These are phyloP conservation scores for Sechiopsis laciniata DNA, from an alignment of 306 rosid genomes.

Conservation along the genomic window DNA sequence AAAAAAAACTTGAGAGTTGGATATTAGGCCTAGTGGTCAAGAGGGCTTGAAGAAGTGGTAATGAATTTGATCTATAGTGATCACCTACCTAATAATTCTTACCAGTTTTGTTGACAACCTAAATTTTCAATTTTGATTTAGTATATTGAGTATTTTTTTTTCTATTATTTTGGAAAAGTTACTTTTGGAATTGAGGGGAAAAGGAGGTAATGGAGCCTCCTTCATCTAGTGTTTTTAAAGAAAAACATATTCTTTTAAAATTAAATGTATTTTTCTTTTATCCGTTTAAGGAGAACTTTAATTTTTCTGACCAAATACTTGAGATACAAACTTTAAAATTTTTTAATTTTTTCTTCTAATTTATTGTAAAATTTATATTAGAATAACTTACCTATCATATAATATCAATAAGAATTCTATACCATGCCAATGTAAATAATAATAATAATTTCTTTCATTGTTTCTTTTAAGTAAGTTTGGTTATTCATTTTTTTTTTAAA, in stretches of 20 bases:
- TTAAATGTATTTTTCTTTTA: background rate
- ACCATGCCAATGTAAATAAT: background rate
- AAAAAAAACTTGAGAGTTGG: background rate
- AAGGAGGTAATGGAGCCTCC: background rate
- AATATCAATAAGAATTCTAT: background rate
- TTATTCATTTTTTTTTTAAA: too few species aligned
- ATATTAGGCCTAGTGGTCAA: too few species aligned
- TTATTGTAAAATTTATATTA: background rate
- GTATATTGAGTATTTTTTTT: background rate
- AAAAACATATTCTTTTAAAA: background rate
- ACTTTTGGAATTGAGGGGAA: background rate
- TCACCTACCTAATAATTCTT: too few species aligned
- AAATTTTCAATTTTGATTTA: background rate
- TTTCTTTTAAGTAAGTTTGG: too few species aligned
- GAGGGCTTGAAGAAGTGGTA: too few species aligned
- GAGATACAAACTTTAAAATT: background rate
- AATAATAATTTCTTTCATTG: background rate
- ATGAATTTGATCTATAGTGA: too few species aligned
- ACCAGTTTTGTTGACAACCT: too few species aligned
- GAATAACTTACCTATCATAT: background rate
- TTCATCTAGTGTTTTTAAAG: background rate
- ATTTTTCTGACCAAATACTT: background rate
- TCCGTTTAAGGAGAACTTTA: background rate
- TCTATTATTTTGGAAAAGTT: background rate
- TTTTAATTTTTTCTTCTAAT: background rate